phyloP scores from a whole-genome alignment of 768 basidiomycete species.

The Pleurotus cornucopiae region DNA sequence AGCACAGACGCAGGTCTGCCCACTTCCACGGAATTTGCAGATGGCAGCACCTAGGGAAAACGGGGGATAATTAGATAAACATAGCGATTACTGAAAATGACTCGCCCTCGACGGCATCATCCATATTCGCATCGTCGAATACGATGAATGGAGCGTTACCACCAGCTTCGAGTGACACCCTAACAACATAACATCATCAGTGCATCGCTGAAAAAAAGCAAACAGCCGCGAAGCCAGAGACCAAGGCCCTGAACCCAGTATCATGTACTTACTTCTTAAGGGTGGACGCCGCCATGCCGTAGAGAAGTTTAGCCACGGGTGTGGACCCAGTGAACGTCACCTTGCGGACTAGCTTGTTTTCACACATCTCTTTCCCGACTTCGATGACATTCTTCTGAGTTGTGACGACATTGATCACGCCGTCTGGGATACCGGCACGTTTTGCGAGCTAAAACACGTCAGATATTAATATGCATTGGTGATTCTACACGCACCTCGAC shows the following conservation, averaged over 20 bases:
- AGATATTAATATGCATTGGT: too few species aligned
- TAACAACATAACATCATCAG: constrained; percentile 16
- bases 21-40: constrained; percentile 77
- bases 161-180: constrained; percentile 80
- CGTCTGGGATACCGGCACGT: constrained; percentile 91
- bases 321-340: constrained; percentile 92
- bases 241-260: too few species aligned
- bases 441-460: constrained; percentile 54
- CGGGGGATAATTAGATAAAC: background rate
- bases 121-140: constrained; percentile 93
- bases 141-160: constrained; percentile 97
- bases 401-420: constrained; percentile 92
- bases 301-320: constrained; percentile 71
- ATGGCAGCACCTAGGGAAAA: constrained; percentile 51
- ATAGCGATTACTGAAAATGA: background rate
- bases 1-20: constrained; percentile 85
- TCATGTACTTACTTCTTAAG: constrained; percentile 63
- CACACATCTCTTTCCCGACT: constrained; percentile 94
- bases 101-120: constrained; percentile 82
- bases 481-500: constrained; percentile 56
- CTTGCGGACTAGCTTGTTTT: constrained; percentile 82
- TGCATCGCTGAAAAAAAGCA: too few species aligned
- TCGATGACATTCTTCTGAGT: constrained; percentile 79
- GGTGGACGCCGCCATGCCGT: constrained; percentile 68
- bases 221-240: too few species aligned